phyloP scores from a whole-genome alignment of 2,329 filamentous ascomycete species.

The Decorospora gaudefroyi region DNA sequence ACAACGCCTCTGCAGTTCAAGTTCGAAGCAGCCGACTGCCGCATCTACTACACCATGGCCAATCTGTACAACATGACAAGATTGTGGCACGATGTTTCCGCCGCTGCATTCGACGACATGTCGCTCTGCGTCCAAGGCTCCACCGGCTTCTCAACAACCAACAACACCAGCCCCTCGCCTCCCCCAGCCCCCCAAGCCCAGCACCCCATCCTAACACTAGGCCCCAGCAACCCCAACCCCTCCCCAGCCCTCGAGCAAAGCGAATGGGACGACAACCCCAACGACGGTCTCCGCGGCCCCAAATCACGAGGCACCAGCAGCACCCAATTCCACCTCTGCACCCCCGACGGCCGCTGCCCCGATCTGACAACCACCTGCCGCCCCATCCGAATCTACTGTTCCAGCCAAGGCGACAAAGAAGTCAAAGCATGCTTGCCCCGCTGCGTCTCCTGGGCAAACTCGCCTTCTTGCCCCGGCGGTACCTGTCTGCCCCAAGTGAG shows the following conservation, averaged over 20 bases:
- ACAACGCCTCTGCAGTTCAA: slow-evolving; percentile 45
- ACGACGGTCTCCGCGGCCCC: slow-evolving; percentile 5
- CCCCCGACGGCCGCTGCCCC: no score
- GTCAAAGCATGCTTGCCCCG: slow-evolving; percentile 5
- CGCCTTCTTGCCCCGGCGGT: background rate
- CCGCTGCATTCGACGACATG: slow-evolving; percentile 40
- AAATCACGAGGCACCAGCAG: background rate
- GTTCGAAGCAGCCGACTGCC: slow-evolving; percentile 48
- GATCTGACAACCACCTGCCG: no score
- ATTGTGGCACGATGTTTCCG: slow-evolving; percentile 45
- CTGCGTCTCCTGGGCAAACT: background rate
- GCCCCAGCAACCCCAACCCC: slow-evolving; percentile 2
- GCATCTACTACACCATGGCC: slow-evolving; percentile 46
- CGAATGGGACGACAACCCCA: slow-evolving; percentile 10
- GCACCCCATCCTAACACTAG: background rate
- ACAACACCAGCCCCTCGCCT: background rate
- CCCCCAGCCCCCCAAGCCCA: background rate
- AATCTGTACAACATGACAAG: slow-evolving; percentile 46
- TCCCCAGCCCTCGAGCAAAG: slow-evolving; percentile 10
- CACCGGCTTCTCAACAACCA: slow-evolving; percentile 16
- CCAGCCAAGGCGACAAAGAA: background rate
- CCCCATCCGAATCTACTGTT: slow-evolving; percentile 1
- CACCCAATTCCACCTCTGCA: background rate
- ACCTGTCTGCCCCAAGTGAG: slow-evolving; percentile 3
- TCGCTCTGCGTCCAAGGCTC: slow-evolving; percentile 43